These are phyloP conservation scores for Fusarium camptoceras DNA, from an alignment of 2,329 filamentous ascomycete genomes.

Conservation along the genomic window DNA sequence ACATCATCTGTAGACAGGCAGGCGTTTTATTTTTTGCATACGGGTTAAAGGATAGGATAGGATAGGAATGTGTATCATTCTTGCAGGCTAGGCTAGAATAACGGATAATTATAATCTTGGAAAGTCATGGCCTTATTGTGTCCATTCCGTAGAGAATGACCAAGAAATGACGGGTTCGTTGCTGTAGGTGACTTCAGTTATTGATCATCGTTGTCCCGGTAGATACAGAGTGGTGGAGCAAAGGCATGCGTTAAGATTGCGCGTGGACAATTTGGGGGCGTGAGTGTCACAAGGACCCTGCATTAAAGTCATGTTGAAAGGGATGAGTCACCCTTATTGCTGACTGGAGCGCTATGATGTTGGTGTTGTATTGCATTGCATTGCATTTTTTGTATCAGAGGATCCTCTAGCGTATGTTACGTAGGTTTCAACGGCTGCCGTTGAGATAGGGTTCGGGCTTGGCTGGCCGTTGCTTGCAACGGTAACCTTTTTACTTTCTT, in stretches of 20 bases:
- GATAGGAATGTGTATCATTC: slow-evolving; percentile 32
- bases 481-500: not conserved
- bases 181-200: slow-evolving; percentile 6
- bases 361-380: slow-evolving; percentile 6
- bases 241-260: slow-evolving; percentile 36
- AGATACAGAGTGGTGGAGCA: slow-evolving; percentile 8
- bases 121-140: slow-evolving; percentile 2
- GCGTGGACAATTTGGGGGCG: slow-evolving; percentile 19
- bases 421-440: not conserved
- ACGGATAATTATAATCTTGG: slow-evolving; percentile 39
- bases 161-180: slow-evolving; percentile 6
- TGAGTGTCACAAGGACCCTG: slow-evolving; percentile 29
- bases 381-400: slow-evolving; percentile 5
- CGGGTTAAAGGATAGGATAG: not conserved
- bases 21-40: slow-evolving; percentile 10
- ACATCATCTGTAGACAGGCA: slow-evolving; percentile 20
- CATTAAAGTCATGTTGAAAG: slow-evolving; percentile 4
- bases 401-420: slow-evolving; percentile 1
- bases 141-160: slow-evolving; percentile 23
- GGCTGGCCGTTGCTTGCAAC: slow-evolving; percentile 1
- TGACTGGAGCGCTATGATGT: slow-evolving; percentile 6
- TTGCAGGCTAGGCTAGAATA: slow-evolving; percentile 13
- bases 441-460: slow-evolving; percentile 9
- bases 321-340: not conserved
- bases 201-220: slow-evolving; percentile 6